Percentiles rank a stretch among this genome's conserved stretches.
These are phyloP conservation scores for Phytophthora lateralis DNA, from an alignment of 352 stramenopile species.

Conservation along the genomic window DNA sequence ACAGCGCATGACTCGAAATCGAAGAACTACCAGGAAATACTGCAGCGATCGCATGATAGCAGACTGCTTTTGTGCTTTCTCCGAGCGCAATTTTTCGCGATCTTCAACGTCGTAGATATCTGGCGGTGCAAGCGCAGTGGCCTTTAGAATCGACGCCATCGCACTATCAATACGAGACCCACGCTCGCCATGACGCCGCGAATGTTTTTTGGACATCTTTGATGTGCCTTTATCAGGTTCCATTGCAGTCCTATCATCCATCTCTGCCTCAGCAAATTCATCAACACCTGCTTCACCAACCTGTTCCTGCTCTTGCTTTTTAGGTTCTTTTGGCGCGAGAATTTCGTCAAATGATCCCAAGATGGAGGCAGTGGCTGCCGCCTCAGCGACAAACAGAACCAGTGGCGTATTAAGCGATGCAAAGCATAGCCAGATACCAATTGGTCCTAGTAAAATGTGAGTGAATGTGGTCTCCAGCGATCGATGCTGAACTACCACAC, in stretches of 20 bases:
- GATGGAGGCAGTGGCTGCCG: conserved; percentile 72
- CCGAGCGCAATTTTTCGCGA: conserved; percentile 76
- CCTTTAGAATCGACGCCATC: conserved; percentile 38
- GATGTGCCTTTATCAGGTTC: neutral
- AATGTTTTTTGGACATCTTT: conserved; percentile 16
- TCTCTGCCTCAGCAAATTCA: neutral
- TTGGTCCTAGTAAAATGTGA: conserved; percentile 69
- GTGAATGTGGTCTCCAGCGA: conserved; percentile 72
- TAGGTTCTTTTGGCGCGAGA: conserved; percentile 38
- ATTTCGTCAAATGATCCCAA: conserved; percentile 78
- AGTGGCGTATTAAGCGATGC: conserved; percentile 83
- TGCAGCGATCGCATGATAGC: conserved; percentile 69
- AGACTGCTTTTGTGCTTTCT: conserved; percentile 68
- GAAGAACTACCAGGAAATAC: conserved; percentile 75
- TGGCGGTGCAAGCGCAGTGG: conserved; percentile 29
- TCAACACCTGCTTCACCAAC: conserved; percentile 3
- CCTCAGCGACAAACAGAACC: conserved; percentile 80
- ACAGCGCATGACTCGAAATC: conserved; percentile 66
- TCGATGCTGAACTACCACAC: conserved; percentile 69
- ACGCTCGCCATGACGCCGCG: neutral
- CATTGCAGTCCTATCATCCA: neutral
- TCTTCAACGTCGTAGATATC: conserved; percentile 88
- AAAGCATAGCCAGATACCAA: conserved; percentile 88
- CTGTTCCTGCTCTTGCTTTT: conserved; percentile 14
- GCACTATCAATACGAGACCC: conserved; percentile 34